A percentile compares a stretch with the other conserved stretches of the same genome.
Conservation (phyloP, 140 eudicot species). For the Flaveria floridana region DNA sequence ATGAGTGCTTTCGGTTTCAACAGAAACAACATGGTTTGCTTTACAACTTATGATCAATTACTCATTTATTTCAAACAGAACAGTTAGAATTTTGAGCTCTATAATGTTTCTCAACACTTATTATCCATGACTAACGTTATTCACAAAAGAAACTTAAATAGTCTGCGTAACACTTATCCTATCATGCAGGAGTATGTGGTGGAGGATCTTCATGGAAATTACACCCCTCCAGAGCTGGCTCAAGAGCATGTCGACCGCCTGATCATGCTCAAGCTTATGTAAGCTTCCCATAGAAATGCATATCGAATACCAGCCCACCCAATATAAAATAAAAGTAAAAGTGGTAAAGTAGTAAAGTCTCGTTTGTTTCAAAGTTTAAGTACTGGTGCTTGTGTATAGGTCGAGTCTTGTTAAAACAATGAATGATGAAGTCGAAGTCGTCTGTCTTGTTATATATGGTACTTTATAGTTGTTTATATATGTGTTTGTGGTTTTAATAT, state of each 20-base stretch:
- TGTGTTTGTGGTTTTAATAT: slow-evolving; percentile 6
- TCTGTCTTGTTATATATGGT: background rate
- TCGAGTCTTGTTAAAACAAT: slow-evolving; percentile 4
- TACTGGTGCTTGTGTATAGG: slow-evolving; percentile 3
- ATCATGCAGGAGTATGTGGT: slow-evolving; percentile 68
- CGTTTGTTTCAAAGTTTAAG: slow-evolving; percentile 15
- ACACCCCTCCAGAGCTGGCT: slow-evolving; percentile 69
- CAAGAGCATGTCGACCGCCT: slow-evolving; percentile 61
- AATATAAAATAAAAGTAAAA: background rate
- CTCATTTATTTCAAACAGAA: too few species aligned
- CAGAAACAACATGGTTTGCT: too few species aligned
- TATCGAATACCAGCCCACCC: background rate
- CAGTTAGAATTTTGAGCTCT: too few species aligned
- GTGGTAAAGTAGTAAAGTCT: background rate
- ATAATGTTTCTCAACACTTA: background rate
- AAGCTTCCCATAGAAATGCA: slow-evolving; percentile 11
- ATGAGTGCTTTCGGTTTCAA: too few species aligned
- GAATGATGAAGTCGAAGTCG: slow-evolving; percentile 9
- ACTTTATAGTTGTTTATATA: slow-evolving; percentile 7
- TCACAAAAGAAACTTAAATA: background rate
- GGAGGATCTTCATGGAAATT: slow-evolving; percentile 73
- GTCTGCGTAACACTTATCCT: background rate
- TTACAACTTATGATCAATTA: too few species aligned
- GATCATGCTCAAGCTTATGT: slow-evolving; percentile 64
- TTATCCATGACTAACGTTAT: too few species aligned